A percentile compares a stretch with the other conserved stretches of the same genome.
Evolutionary conservation across 345 rosid species (phyloP).

Genomic region (Zanthoxylum bungeanum): DNA sequence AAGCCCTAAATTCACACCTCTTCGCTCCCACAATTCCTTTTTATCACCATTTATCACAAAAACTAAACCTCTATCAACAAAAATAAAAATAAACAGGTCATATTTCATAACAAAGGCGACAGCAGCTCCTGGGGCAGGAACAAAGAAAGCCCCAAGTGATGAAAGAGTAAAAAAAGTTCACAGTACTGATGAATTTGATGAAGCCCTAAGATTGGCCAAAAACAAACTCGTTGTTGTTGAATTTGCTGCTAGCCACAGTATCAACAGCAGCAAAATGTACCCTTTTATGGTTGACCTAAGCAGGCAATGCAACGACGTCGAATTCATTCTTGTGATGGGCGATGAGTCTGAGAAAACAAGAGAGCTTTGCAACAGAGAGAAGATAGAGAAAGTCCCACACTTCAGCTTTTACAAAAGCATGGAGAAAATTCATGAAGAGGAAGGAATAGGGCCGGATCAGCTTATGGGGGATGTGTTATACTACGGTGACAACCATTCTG

Average conservation of each 20-base stretch:
- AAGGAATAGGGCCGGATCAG: slow-evolving; percentile 76
- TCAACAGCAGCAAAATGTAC: slow-evolving; percentile 53
- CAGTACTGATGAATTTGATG: slow-evolving; percentile 70
- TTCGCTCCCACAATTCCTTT: not conserved
- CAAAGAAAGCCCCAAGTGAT: slow-evolving; percentile 36
- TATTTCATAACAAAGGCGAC: slow-evolving; percentile 35
- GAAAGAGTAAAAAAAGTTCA: slow-evolving; percentile 67
- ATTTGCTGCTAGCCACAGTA: slow-evolving; percentile 56
- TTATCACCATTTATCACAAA: slow-evolving; percentile 2
- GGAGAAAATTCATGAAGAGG: slow-evolving; percentile 94
- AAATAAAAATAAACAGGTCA: not conserved
- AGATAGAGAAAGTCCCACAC: slow-evolving; percentile 73
- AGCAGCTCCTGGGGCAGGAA: slow-evolving; percentile 44
- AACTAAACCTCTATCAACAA: slow-evolving; percentile 5
- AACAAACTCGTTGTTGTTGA: slow-evolving; percentile 79
- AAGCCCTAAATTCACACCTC: slow-evolving; percentile 17
- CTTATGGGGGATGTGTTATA: slow-evolving; percentile 76
- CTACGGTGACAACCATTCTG: slow-evolving; percentile 88
- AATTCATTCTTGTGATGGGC: slow-evolving; percentile 71
- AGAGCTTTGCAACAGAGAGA: slow-evolving; percentile 76
- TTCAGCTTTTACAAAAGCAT: slow-evolving; percentile 83
- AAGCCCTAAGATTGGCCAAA: slow-evolving; percentile 58
- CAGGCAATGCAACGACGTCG: slow-evolving; percentile 77
- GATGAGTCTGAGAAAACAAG: slow-evolving; percentile 80
- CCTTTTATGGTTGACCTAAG: slow-evolving; percentile 90